Evolutionary conservation across 2,329 filamentous ascomycete species (phyloP).

Genomic region (Teratosphaeria epicoccoides): DNA sequence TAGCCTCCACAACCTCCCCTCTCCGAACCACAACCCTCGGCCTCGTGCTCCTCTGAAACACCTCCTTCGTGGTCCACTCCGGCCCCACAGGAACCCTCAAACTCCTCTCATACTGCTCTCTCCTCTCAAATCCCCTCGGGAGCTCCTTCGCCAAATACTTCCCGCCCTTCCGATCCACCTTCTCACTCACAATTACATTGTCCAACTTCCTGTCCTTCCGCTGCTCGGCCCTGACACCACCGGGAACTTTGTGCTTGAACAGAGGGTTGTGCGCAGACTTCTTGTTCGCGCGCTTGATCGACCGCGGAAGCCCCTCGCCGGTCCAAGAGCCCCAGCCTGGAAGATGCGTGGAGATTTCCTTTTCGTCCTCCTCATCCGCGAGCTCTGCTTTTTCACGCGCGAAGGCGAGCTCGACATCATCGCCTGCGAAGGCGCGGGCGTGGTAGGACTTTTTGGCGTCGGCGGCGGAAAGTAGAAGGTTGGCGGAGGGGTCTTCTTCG

Average conservation of each 20-base stretch:
- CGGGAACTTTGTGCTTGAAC: conserved; percentile 43
- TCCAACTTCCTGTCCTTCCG: conserved; percentile 62
- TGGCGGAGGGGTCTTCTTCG: not conserved
- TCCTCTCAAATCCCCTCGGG: conserved; percentile 81
- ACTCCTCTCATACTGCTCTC: conserved; percentile 80
- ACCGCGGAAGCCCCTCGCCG: conserved; percentile 67
- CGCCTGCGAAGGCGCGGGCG: conserved; percentile 65
- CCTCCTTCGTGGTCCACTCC: conserved; percentile 95
- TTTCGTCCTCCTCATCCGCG: conserved; percentile 68
- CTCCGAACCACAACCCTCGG: conserved; percentile 84
- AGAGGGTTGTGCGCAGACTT: conserved; percentile 42
- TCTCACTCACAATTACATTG: conserved; percentile 86
- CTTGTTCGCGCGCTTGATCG: conserved; percentile 53
- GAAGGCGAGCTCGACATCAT: conserved; percentile 75
- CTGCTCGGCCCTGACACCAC: conserved; percentile 65
- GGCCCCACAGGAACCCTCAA: conserved; percentile 78
- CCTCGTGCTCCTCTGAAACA: conserved; percentile 80
- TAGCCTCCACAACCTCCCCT: conserved; percentile 68
- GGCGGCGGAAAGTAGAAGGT: conserved; percentile 9
- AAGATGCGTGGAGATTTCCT: conserved; percentile 71
- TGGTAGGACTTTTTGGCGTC: conserved; percentile 12
- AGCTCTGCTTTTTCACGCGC: conserved; percentile 64
- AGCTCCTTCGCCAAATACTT: conserved; percentile 77
- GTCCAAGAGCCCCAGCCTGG: conserved; percentile 93
- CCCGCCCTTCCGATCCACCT: conserved; percentile 77